Evolutionary conservation across 805 yeast genomes (phyloP).

Genomic region (Candida broadrunensis): DNA sequence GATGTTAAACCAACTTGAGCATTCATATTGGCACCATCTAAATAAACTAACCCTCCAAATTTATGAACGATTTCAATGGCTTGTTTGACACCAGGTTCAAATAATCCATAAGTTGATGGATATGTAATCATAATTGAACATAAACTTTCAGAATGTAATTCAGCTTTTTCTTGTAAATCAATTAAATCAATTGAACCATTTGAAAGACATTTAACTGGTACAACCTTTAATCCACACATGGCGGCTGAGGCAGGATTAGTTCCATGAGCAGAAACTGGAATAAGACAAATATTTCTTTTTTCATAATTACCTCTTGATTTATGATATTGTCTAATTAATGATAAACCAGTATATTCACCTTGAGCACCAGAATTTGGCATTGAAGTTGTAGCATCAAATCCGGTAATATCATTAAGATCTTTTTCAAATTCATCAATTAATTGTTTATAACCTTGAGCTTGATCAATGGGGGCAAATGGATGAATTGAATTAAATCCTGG

Average conservation of each 20-base stretch:
- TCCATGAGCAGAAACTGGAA: slow-evolving; percentile 97
- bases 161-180: slow-evolving; percentile 74
- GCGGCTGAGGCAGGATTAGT: slow-evolving; percentile 99
- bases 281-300: slow-evolving; percentile 80
- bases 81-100: slow-evolving; percentile 83
- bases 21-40: slow-evolving; percentile 99
- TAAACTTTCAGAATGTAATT: slow-evolving; percentile 60
- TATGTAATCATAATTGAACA: slow-evolving; percentile 97
- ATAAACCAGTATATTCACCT: slow-evolving; percentile 94
- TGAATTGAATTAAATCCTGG: slow-evolving; percentile 88
- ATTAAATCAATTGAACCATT: slow-evolving; percentile 84
- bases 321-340: slow-evolving; percentile 78
- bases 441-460: slow-evolving; percentile 83
- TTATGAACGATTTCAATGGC: slow-evolving; percentile 85
- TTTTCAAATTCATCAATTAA: slow-evolving; percentile 72
- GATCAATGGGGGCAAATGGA: slow-evolving; percentile 89
- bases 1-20: slow-evolving; percentile 97
- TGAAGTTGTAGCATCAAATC: slow-evolving; percentile 83
- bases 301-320: slow-evolving; percentile 62
- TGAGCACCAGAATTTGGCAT: slow-evolving; percentile 99
- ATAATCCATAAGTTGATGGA: slow-evolving; percentile 95
- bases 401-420: slow-evolving; percentile 89
- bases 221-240: slow-evolving; percentile 93
- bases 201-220: slow-evolving; percentile 80
- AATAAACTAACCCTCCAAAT: slow-evolving; percentile 91